Evolutionary conservation across 228 moss, liverwort and hornwort species (phyloP).

Genomic region (Sphagnum magellanicum): DNA sequence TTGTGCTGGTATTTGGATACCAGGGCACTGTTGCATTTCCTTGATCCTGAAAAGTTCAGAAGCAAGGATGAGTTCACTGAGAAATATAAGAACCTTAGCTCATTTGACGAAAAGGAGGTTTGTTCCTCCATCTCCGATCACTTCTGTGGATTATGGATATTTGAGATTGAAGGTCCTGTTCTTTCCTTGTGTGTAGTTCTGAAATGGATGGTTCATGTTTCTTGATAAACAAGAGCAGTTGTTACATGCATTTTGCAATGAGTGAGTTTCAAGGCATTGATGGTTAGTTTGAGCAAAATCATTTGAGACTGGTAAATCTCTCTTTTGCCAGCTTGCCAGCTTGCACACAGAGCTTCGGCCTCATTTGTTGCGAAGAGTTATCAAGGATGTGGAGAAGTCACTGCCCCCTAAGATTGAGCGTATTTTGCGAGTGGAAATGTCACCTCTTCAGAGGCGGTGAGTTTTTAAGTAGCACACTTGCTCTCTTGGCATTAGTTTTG

Average conservation of each 20-base stretch:
- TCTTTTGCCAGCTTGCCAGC: constrained; percentile 60
- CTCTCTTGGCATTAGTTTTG: background rate
- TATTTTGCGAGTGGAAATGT: constrained; percentile 98
- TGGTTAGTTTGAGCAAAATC: too few relatives aligned
- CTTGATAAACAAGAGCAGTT: too few relatives aligned
- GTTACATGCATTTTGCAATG: too few relatives aligned
- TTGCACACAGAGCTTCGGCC: constrained; percentile 96
- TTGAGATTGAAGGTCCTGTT: too few relatives aligned
- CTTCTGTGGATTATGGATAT: too few relatives aligned
- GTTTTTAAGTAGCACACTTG: background rate
- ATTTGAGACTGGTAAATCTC: too few relatives aligned
- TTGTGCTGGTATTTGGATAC: background rate
- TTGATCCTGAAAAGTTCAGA: constrained; percentile 86
- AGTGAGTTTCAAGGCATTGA: too few relatives aligned
- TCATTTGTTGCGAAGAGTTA: constrained; percentile 86
- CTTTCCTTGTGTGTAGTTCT: too few relatives aligned
- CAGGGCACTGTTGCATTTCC: constrained; percentile 99
- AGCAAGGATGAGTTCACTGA: constrained; percentile 92
- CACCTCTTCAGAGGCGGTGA: constrained; percentile 91
- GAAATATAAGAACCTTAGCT: constrained; percentile 90
- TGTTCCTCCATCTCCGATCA: background rate
- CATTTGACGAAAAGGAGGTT: constrained; percentile 96
- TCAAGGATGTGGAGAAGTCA: constrained; percentile 97
- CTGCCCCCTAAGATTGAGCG: constrained; percentile 98
- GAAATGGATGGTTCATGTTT: too few relatives aligned